These are phyloP conservation scores for Plectosphaerella cucumerina DNA, from an alignment of 2,329 filamentous ascomycete genomes.

Conservation along the genomic window DNA sequence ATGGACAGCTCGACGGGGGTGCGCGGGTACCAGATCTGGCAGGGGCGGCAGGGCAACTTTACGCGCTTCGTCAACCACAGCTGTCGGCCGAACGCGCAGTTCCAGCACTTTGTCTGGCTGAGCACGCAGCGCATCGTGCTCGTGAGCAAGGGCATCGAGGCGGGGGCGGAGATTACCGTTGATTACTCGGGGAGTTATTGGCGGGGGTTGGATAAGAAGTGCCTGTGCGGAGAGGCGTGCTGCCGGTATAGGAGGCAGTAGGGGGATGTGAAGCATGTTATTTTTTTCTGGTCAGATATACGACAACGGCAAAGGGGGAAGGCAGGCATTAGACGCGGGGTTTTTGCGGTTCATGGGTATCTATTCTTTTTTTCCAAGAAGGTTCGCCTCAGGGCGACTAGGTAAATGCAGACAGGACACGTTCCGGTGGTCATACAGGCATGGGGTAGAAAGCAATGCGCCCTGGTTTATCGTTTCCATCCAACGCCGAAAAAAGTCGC, in stretches of 20 bases:
- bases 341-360: background rate
- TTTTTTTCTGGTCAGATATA: too few relatives aligned
- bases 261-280: too few relatives aligned
- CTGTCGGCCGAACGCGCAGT: constrained; percentile 53
- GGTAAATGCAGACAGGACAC: too few relatives aligned
- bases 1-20: constrained; percentile 41
- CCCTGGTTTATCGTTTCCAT: too few relatives aligned
- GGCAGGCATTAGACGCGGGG: too few relatives aligned
- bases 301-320: too few relatives aligned
- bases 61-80: constrained; percentile 58
- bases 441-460: too few relatives aligned
- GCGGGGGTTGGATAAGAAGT: constrained; percentile 49
- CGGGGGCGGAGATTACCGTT: constrained; percentile 51
- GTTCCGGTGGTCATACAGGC: too few relatives aligned
- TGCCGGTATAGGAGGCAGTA: constrained; percentile 36
- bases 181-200: constrained; percentile 57
- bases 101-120: constrained; percentile 52
- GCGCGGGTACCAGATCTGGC: constrained; percentile 51
- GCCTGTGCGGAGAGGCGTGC: constrained; percentile 47
- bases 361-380: background rate
- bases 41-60: constrained; percentile 51
- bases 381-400: too few relatives aligned
- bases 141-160: constrained; percentile 49
- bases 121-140: constrained; percentile 50
- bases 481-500: too few relatives aligned